A percentile compares a stretch with the other conserved stretches of the same genome.
phyloP scores from a whole-genome alignment of 2,329 filamentous ascomycete species.

The Nannizziopsis barbatae region DNA sequence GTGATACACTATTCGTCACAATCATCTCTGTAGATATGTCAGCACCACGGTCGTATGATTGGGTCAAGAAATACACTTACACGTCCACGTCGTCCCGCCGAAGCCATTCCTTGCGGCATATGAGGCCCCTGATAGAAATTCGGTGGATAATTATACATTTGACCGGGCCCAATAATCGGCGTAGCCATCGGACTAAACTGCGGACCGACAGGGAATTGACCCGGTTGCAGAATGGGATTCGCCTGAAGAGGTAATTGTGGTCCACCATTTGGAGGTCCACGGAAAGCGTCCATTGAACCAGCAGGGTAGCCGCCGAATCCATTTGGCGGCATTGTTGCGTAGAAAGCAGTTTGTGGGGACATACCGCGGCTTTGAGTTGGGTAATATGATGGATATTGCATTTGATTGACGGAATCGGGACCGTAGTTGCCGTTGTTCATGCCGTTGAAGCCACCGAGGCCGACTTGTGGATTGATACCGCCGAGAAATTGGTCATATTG shows the following conservation, averaged over 20 bases:
- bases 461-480: constrained; percentile 26
- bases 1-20: too few species aligned
- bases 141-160: constrained; percentile 45
- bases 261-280: constrained; percentile 28
- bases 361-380: constrained; percentile 37
- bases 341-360: constrained; percentile 33
- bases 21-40: too few species aligned
- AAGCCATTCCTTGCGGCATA: constrained; percentile 32
- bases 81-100: constrained; percentile 44
- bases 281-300: constrained; percentile 32
- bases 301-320: constrained; percentile 33
- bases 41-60: neutral
- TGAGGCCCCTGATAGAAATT: constrained; percentile 39
- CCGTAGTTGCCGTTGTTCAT: constrained; percentile 23
- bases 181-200: constrained; percentile 32
- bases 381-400: constrained; percentile 49
- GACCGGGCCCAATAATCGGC: constrained; percentile 27
- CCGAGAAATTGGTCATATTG: constrained; percentile 31
- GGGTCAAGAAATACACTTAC: constrained; percentile 31
- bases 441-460: constrained; percentile 11
- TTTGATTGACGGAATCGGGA: constrained; percentile 33
- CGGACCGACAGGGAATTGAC: constrained; percentile 31
- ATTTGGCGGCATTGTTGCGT: constrained; percentile 32
- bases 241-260: constrained; percentile 28
- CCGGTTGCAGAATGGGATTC: constrained; percentile 40